Base-by-base conservation (phyloP, 257 asterid species). In the Ballota nigra region DNA sequence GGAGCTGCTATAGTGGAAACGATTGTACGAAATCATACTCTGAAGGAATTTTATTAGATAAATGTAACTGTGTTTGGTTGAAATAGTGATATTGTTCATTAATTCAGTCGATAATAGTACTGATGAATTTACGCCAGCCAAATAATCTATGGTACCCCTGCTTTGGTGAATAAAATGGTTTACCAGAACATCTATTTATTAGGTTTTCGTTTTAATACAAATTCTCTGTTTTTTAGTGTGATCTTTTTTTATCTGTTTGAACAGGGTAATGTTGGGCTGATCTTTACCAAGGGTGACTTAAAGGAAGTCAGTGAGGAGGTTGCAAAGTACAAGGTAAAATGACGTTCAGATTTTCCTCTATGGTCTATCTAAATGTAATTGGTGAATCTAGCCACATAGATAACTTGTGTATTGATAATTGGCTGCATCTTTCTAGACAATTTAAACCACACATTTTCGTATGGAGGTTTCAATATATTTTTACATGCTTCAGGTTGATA, bases 231-330 rank as follows among this genome's bases (percentile, higher is more conserved):
- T 26, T 12, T 70, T 49, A 3, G 16, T 7, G 2, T 24, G 8
- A 31, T 2, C 26, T 18, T 16, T 16, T 12, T 23, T 33, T 22
- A n/a, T 29, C 38, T 53, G 2, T 49, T 61, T 41, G 11, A 11
- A 13, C 23, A 92, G 97, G 97, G 97, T 41, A 92, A 92, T 68
- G 97, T 92, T 20, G 97, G 97, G 0, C 57, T 92, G 82, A 89
- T 92, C 74, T 92, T 92, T 43, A 89, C 97, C 47, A 89, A 89
- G 82, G 97, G 96, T 33, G 97, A 92, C 73, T 63, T 92, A 78
- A 92, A 92, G 89, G 97, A 92, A 87, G 96, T 92, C 23, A 83
- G 95, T 2, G 97, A 92, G 78, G 97, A 92, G 79, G 92, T 92
- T 15, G 83, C 81, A 0, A 92, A 89, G 69, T 89, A 89, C 86